These are phyloP conservation scores for Platanthera zijinensis DNA, from an alignment of 106 monocot genomes.

Conservation along the genomic window DNA sequence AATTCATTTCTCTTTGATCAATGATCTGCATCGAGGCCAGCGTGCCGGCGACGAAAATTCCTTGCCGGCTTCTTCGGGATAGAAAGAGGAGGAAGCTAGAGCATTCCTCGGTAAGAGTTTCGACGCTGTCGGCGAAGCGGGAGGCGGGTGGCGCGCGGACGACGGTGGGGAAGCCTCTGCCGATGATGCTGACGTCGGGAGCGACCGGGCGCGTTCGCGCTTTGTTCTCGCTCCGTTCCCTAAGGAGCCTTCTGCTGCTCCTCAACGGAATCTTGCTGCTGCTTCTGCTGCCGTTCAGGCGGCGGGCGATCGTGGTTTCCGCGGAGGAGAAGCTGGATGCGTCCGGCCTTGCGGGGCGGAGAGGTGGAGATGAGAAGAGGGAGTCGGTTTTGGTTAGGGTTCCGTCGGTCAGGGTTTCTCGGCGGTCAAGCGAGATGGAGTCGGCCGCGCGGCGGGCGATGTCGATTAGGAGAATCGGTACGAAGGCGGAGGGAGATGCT, in stretches of 20 bases:
- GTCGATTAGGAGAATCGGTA: constrained; percentile 42
- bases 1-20: background rate
- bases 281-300: constrained; percentile 28
- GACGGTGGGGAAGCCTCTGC: background rate
- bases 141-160: background rate
- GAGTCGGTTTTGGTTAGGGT: constrained; percentile 7
- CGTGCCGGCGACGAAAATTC: background rate
- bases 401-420: constrained; percentile 16
- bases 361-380: constrained; percentile 1
- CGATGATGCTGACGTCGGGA: constrained; percentile 37
- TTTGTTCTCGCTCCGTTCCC: constrained; percentile 24
- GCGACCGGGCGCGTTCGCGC: constrained; percentile 30
- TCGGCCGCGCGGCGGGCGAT: constrained; percentile 44
- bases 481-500: constrained; percentile 11
- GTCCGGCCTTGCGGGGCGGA: background rate
- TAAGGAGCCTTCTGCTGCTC: constrained; percentile 22
- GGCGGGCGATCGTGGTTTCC: constrained; percentile 10
- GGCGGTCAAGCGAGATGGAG: constrained; percentile 29
- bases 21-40: constrained; percentile 2
- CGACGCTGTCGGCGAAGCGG: background rate
- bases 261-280: constrained; percentile 31
- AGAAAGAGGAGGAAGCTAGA: background rate
- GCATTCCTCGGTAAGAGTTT: background rate
- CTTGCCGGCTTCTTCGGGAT: background rate
- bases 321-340: background rate